Conservation (phyloP, 164 flowering plant genomes). For the Magnolia officinalis region DNA sequence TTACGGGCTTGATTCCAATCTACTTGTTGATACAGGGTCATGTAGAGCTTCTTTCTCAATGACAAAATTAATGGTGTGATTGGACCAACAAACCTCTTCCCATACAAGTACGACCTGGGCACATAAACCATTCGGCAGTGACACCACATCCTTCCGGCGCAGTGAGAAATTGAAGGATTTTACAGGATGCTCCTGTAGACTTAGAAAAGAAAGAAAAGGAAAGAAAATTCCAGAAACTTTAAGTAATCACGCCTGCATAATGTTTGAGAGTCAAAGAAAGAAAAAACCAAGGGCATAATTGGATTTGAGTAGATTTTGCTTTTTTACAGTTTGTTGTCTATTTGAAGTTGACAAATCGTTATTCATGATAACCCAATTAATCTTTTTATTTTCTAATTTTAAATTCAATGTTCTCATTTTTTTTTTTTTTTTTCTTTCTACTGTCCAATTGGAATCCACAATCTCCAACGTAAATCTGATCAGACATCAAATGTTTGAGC, state of each 20-base stretch:
- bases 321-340: background rate
- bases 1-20: slow-evolving; percentile 48
- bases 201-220: background rate
- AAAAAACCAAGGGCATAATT: background rate
- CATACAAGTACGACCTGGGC: slow-evolving; percentile 38
- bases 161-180: background rate
- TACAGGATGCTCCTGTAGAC: too few species aligned
- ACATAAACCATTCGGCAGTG: slow-evolving; percentile 31
- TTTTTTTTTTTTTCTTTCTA: too few species aligned
- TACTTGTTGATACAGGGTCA: slow-evolving; percentile 32
- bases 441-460: background rate
- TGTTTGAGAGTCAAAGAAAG: background rate
- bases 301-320: background rate
- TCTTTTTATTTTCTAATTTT: background rate
- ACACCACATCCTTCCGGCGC: slow-evolving; percentile 35
- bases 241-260: background rate
- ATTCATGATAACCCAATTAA: background rate
- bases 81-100: slow-evolving; percentile 47
- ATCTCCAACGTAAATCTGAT: background rate
- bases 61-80: slow-evolving; percentile 31
- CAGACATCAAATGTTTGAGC: background rate
- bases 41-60: slow-evolving; percentile 40
- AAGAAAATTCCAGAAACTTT: background rate
- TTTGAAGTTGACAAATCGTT: background rate
- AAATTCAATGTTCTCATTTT: background rate